phyloP scores from a whole-genome alignment of 345 rosid species.

The Linum tenue region DNA sequence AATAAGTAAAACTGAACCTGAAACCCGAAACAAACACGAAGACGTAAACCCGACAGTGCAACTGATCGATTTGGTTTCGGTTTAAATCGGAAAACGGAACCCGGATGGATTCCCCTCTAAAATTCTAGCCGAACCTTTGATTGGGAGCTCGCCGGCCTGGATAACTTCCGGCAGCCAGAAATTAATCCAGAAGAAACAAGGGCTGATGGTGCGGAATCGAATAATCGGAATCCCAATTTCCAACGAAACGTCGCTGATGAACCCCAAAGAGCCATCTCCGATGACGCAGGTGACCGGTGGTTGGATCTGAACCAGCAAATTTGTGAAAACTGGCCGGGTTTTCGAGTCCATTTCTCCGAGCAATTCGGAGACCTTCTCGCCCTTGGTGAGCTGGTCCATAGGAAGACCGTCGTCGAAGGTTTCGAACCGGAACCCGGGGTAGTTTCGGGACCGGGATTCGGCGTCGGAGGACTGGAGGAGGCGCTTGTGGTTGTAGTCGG shows the following conservation, averaged over 20 bases:
- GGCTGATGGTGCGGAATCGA: conserved; percentile 27
- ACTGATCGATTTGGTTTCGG: no score
- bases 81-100: no score
- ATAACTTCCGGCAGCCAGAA: conserved; percentile 25
- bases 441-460: conserved; percentile 26
- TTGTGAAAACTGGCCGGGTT: conserved; percentile 12
- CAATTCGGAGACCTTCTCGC: conserved; percentile 12
- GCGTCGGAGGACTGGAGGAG: conserved; percentile 18
- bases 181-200: conserved; percentile 27
- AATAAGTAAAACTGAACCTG: no score
- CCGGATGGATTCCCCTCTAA: no score
- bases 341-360: conserved; percentile 8
- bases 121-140: conserved; percentile 18
- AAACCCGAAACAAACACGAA: no score
- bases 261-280: conserved; percentile 30
- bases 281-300: conserved; percentile 28
- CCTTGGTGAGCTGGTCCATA: conserved; percentile 16
- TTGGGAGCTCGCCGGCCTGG: conserved; percentile 36
- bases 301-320: conserved; percentile 9
- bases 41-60: no score
- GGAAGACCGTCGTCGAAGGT: conserved; percentile 30
- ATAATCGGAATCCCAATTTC: conserved; percentile 27
- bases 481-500: conserved; percentile 25
- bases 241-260: conserved; percentile 17
- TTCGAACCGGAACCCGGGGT: conserved; percentile 27